Percentiles rank a stretch among this genome's conserved stretches.
These are phyloP conservation scores for Pseudogymnoascus sp. DNA, from an alignment of 2,329 filamentous ascomycete genomes.

Conservation along the genomic window DNA sequence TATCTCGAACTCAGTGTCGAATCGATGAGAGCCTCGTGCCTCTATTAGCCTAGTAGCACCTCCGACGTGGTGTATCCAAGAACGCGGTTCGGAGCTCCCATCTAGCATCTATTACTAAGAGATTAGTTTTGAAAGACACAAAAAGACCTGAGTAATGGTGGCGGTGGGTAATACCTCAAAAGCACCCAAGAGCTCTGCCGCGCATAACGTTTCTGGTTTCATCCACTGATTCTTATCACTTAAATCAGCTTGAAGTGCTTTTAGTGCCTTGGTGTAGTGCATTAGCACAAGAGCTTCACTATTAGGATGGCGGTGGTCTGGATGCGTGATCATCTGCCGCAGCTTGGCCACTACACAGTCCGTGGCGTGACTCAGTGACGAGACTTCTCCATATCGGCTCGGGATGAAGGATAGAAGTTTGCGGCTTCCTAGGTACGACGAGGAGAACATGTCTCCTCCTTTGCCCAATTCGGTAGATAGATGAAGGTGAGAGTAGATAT, in stretches of 20 bases:
- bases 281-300: too few species aligned
- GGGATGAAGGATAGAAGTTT: constrained; percentile 23
- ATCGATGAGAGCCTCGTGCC: constrained; percentile 26
- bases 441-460: constrained; percentile 21
- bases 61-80: constrained; percentile 30
- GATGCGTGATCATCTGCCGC: constrained; percentile 20
- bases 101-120: constrained; percentile 23
- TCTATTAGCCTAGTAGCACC: constrained; percentile 28
- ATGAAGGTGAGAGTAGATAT: constrained; percentile 20
- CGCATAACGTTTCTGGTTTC: too few species aligned
- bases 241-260: too few species aligned
- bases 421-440: too few species aligned
- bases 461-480: constrained; percentile 20
- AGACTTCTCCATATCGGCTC: constrained; percentile 21
- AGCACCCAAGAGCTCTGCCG: constrained; percentile 12
- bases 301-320: neutral
- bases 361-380: constrained; percentile 23
- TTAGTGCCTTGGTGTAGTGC: too few species aligned
- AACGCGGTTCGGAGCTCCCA: constrained; percentile 24
- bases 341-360: constrained; percentile 25
- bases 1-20: constrained; percentile 31
- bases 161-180: constrained; percentile 20
- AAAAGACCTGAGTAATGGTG: constrained; percentile 16
- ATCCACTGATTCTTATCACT: too few species aligned
- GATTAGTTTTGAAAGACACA: constrained; percentile 8